Conservation (phyloP, 1,284 basidiomycete genomes). For the Marasmius fiardii region DNA sequence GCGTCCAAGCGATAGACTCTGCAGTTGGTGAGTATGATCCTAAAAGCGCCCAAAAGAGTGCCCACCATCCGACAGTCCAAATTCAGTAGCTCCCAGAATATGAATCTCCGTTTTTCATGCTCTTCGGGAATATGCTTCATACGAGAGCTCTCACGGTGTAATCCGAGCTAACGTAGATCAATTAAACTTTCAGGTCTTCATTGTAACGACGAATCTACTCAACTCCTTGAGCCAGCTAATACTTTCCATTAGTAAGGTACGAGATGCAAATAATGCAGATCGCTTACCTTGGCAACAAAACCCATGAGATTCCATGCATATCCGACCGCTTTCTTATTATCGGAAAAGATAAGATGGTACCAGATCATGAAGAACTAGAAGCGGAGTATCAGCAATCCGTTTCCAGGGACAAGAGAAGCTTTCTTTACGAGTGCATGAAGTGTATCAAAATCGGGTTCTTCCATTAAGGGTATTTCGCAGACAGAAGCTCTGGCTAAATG, state of each 20-base stretch:
- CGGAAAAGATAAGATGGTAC: slow-evolving; percentile 67
- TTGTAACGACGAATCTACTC: not conserved
- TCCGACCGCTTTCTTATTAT: slow-evolving; percentile 61
- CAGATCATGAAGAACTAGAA: slow-evolving; percentile 67
- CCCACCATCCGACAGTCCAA: slow-evolving; percentile 72
- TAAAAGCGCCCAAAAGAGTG: slow-evolving; percentile 7
- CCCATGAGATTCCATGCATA: slow-evolving; percentile 71
- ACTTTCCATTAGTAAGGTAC: not conserved
- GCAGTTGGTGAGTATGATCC: slow-evolving; percentile 5
- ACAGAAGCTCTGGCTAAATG: slow-evolving; percentile 64
- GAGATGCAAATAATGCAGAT: slow-evolving; percentile 30
- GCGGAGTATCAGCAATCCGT: not conserved
- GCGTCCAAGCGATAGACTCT: slow-evolving; percentile 78
- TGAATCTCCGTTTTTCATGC: slow-evolving; percentile 61
- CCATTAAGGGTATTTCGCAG: slow-evolving; percentile 66
- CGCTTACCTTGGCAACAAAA: slow-evolving; percentile 55
- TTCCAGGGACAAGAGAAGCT: slow-evolving; percentile 1
- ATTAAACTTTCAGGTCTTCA: not conserved
- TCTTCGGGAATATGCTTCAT: slow-evolving; percentile 68
- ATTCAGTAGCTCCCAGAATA: slow-evolving; percentile 74
- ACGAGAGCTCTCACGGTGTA: slow-evolving; percentile 67
- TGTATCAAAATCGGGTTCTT: slow-evolving; percentile 65
- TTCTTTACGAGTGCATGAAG: slow-evolving; percentile 57
- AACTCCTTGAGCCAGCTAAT: slow-evolving; percentile 5
- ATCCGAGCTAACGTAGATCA: slow-evolving; percentile 39